Base-by-base conservation (phyloP, 345 rosid species). In the Geranium rotundifolium region DNA sequence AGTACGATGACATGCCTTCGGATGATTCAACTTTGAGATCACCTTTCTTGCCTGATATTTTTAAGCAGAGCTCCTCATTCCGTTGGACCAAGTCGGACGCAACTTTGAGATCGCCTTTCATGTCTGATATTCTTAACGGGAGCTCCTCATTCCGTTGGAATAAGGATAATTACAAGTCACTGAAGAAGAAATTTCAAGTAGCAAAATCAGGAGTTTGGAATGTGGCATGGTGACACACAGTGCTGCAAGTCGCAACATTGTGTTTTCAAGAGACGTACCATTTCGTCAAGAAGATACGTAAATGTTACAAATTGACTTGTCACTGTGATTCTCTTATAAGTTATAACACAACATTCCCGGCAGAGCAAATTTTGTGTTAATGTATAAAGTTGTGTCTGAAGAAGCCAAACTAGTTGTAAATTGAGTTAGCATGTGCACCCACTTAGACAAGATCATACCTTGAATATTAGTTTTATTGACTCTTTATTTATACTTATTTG, bases 171-270 rank as follows among this genome's bases (percentile, higher is more conserved):
- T 84, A 85, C 49, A 81, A 73, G 69, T 81, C 89, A 59, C 69
- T 92, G 62, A 89, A 76, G 78, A 83, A 85, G 80, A 84, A 75
- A 78, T 72, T 92, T 68, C 95, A 92, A 70, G 95, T 77, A 62
- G 96, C 93, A 61, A 87, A 89, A 29, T 76, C 88, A 20, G 96
- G 83, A 50, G 79, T 89, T 57, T 81, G 93, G 75, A 82, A 79
- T 66, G 72, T 72, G 54, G 78, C 76, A 57, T 83, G 92, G 84
- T 87, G 71, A 83, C 49, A 52, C 7, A 8, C 16, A 52, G 34
- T 52, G 46, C 29, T 56, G 19, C 65, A 29, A 56, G 59, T 8
- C 41, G 0, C 41, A 34, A 34, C 10, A 8, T 66, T 41, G 57
- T 56, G 58, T 46, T 58, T 49, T 60, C 7, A 15, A 29, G 57